Conservation (phyloP, 768 basidiomycete genomes). For the Hysterangium stoloniferum region DNA sequence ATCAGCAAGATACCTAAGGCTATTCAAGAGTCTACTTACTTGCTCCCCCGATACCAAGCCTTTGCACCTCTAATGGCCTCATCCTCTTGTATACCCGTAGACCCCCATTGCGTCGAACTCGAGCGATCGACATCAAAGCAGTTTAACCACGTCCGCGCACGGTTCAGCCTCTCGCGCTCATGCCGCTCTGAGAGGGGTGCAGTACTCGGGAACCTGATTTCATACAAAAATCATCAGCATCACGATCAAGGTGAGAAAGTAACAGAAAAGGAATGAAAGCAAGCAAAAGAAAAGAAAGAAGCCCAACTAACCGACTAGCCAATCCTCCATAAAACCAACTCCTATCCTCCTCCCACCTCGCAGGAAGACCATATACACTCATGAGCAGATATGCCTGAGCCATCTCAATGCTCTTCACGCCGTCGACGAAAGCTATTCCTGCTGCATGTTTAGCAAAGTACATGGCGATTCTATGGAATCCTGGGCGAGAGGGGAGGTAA, state of each 20-base stretch:
- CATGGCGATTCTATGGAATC: constrained; percentile 49
- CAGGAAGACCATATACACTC: constrained; percentile 54
- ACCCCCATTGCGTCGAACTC: constrained; percentile 66
- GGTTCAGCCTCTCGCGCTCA: constrained; percentile 61
- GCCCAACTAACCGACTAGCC: constrained; percentile 44
- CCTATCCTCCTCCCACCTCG: constrained; percentile 62
- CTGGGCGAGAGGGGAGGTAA: constrained; percentile 48
- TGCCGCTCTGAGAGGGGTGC: constrained; percentile 35
- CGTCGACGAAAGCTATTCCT: constrained; percentile 50
- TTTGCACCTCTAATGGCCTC: constrained; percentile 52
- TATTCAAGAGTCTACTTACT: no score
- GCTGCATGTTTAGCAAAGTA: constrained; percentile 57
- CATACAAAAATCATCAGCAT: no score
- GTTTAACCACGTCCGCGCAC: constrained; percentile 67
- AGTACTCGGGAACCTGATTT: no score
- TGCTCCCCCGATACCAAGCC: no score
- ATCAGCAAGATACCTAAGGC: no score
- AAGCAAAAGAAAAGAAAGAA: background rate
- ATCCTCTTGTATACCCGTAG: constrained; percentile 56
- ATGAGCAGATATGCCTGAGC: constrained; percentile 71
- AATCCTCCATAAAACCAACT: constrained; percentile 69
- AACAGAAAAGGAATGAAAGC: background rate
- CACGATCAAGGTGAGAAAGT: background rate
- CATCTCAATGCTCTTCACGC: constrained; percentile 62
- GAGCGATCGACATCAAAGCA: constrained; percentile 72